Percentiles rank a stretch among this genome's conserved stretches.
Evolutionary conservation across 73 alveolate genomes (phyloP).

Genomic region (Symbiodinium pilosum): DNA sequence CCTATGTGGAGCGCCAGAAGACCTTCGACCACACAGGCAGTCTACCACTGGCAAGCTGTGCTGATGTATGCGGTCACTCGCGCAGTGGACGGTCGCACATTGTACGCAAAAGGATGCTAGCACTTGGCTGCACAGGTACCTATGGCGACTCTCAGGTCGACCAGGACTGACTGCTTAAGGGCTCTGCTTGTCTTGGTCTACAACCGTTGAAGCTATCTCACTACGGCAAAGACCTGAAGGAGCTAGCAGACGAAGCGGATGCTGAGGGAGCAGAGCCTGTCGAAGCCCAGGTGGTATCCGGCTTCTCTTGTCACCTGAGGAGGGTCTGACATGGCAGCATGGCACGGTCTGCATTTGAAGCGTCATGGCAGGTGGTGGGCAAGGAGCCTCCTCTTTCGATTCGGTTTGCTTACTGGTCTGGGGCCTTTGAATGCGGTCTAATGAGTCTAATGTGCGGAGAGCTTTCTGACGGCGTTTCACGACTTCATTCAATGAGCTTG

Average conservation of each 20-base stretch:
- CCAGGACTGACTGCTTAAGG: background rate
- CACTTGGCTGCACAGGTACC: background rate
- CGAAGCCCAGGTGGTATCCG: too few species aligned
- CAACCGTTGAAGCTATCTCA: background rate
- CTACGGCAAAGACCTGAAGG: background rate
- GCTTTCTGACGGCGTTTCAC: too few species aligned
- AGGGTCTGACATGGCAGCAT: too few species aligned
- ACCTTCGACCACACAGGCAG: background rate
- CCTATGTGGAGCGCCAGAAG: constrained; percentile 10
- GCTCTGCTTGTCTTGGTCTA: too few species aligned
- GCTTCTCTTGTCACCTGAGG: too few species aligned
- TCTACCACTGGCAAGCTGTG: background rate
- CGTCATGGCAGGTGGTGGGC: background rate
- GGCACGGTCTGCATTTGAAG: too few species aligned
- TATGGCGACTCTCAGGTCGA: background rate
- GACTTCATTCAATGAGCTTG: too few species aligned
- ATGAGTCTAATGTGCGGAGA: too few species aligned
- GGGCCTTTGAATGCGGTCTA: background rate
- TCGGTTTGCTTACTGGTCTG: background rate
- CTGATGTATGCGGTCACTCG: background rate
- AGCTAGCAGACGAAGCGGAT: background rate
- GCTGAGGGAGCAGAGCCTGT: background rate
- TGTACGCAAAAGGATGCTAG: too few species aligned
- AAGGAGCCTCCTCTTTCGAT: constrained; percentile 14
- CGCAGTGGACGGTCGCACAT: too few species aligned